A percentile compares a stretch with the other conserved stretches of the same genome.
Conservation (phyloP, 2,329 filamentous ascomycete species). For the Colletotrichum shisoi region DNA sequence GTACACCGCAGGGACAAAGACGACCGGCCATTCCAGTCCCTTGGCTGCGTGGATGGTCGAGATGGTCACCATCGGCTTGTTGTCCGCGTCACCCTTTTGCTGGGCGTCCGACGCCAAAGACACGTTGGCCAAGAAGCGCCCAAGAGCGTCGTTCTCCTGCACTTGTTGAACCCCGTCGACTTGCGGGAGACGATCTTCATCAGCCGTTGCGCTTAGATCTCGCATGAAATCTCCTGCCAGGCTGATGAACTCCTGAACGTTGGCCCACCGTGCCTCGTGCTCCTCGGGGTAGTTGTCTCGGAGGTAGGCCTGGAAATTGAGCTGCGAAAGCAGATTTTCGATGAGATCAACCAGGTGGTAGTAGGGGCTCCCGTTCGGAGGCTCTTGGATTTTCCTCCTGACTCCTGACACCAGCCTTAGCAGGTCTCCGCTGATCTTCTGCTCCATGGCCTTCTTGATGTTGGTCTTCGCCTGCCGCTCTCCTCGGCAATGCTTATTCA, state of each 20-base stretch:
- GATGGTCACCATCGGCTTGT: constrained; percentile 77
- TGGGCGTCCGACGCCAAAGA: constrained; percentile 79
- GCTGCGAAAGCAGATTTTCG: constrained; percentile 65
- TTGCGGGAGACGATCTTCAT: constrained; percentile 67
- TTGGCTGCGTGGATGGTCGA: constrained; percentile 97
- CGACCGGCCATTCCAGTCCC: constrained; percentile 93
- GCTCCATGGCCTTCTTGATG: constrained; percentile 60
- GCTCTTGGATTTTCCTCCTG: constrained; percentile 46
- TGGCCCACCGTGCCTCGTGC: constrained; percentile 81
- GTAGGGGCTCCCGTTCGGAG: constrained; percentile 45
- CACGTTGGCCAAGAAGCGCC: constrained; percentile 87
- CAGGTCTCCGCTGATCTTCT: constrained; percentile 61
- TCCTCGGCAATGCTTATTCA: constrained; percentile 65
- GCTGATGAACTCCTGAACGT: constrained; percentile 85
- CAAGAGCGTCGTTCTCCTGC: constrained; percentile 69
- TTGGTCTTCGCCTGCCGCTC: constrained; percentile 57
- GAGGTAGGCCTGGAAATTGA: constrained; percentile 78
- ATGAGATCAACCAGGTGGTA: constrained; percentile 58
- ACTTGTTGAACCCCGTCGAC: constrained; percentile 76
- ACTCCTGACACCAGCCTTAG: constrained; percentile 52
- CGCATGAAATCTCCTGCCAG: constrained; percentile 76
- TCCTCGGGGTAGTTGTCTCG: constrained; percentile 75
- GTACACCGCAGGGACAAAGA: constrained; percentile 91
- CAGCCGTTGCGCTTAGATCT: constrained; percentile 49
- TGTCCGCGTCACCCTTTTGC: constrained; percentile 63